phyloP scores from a whole-genome alignment of 768 basidiomycete species.

The Paxillus rubicundulus region DNA sequence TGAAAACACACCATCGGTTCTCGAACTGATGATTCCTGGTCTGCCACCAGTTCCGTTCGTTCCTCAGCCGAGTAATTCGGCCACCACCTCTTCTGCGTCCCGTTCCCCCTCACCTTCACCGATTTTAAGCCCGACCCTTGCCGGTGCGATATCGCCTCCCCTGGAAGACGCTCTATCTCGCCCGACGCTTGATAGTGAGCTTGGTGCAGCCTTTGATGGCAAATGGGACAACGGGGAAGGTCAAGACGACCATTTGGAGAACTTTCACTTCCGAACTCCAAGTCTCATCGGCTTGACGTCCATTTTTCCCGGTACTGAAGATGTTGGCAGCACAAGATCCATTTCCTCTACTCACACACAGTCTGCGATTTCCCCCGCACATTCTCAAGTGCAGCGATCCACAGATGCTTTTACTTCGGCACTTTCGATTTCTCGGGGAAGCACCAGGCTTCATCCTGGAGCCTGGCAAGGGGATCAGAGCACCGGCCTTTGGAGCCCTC shows the following conservation, averaged over 20 bases:
- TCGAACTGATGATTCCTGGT: conserved; percentile 33
- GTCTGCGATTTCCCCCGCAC: not conserved
- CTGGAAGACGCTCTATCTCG: conserved; percentile 12
- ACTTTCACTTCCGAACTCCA: conserved; percentile 48
- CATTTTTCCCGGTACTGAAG: conserved; percentile 26
- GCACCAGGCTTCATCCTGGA: conserved; percentile 4
- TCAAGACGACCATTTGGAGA: conserved; percentile 26
- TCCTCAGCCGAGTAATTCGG: conserved; percentile 31
- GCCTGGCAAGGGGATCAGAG: conserved; percentile 12
- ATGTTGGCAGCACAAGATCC: not conserved
- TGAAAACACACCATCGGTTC: conserved; percentile 20
- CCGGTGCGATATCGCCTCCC: conserved; percentile 7
- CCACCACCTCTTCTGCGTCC: conserved; percentile 13
- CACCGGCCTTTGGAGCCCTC: conserved; percentile 20
- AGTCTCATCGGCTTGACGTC: conserved; percentile 57
- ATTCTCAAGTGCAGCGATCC: conserved; percentile 1
- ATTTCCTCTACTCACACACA: not conserved
- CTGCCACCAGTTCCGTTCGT: conserved; percentile 33
- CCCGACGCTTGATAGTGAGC: conserved; percentile 53
- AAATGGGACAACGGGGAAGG: conserved; percentile 13
- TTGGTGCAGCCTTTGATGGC: conserved; percentile 48
- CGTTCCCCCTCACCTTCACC: conserved; percentile 28
- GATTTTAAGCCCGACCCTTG: conserved; percentile 1
- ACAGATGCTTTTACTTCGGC: conserved; percentile 3
- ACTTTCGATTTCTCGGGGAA: conserved; percentile 6